Evolutionary conservation across 345 rosid genomes (phyloP).

Genomic region (Pistacia vera): DNA sequence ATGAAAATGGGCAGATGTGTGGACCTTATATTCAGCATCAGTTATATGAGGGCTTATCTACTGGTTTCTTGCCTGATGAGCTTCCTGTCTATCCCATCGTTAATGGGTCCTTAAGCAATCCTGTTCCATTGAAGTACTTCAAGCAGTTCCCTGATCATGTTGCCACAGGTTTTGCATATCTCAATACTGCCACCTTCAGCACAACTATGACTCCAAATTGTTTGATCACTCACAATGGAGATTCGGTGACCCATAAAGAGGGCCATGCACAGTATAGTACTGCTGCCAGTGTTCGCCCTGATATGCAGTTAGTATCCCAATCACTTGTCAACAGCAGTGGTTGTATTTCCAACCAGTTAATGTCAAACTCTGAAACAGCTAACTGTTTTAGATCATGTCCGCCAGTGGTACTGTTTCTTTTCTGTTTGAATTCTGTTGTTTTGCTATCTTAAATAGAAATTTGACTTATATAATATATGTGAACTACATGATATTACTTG

Average conservation of each 20-base stretch:
- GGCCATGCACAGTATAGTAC: conserved; percentile 29
- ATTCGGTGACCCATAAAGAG: conserved; percentile 26
- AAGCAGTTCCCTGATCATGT: conserved; percentile 89
- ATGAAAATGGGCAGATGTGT: conserved; percentile 86
- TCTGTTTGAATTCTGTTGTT: conserved; percentile 17
- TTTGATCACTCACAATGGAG: conserved; percentile 24
- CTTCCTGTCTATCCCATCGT: conserved; percentile 82
- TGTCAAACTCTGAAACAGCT: conserved; percentile 34
- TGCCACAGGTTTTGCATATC: conserved; percentile 75
- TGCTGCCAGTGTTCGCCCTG: conserved; percentile 24
- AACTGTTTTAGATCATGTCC: conserved; percentile 28
- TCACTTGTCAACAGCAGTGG: conserved; percentile 31
- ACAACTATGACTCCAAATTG: conserved; percentile 27
- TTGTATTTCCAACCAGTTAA: conserved; percentile 29
- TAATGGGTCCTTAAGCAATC: conserved; percentile 56
- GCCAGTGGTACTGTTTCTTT: conserved; percentile 48
- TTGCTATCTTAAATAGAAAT: neutral
- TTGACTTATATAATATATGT: neutral
- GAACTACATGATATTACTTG: neutral
- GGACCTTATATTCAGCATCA: conserved; percentile 94
- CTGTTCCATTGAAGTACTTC: conserved; percentile 85
- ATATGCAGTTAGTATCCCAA: conserved; percentile 33
- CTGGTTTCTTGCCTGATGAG: conserved; percentile 85
- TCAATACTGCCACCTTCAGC: conserved; percentile 35
- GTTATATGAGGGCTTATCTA: conserved; percentile 71